A percentile compares a stretch with the other conserved stretches of the same genome.
These are phyloP conservation scores for Ceratocystis cubensis DNA, from an alignment of 2,329 filamentous ascomycete species.

Conservation along the genomic window DNA sequence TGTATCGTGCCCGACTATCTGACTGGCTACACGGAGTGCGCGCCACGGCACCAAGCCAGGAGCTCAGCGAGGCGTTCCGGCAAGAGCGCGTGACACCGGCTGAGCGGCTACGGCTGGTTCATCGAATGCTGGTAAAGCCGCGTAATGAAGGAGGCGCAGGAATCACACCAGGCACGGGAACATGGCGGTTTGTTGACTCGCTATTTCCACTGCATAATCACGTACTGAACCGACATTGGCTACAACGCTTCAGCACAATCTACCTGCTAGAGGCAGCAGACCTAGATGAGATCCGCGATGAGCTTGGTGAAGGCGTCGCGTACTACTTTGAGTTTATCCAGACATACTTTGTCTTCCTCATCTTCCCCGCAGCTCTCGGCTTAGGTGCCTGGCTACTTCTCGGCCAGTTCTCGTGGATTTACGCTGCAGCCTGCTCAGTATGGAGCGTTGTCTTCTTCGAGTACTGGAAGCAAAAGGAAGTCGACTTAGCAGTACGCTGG, in stretches of 20 bases:
- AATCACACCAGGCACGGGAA: conserved; percentile 53
- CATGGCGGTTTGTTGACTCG: conserved; percentile 60
- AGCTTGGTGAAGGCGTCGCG: conserved; percentile 72
- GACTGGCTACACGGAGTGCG: conserved; percentile 91
- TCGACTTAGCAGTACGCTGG: conserved; percentile 78
- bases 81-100: conserved; percentile 72
- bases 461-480: conserved; percentile 90
- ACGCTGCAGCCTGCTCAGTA: conserved; percentile 64
- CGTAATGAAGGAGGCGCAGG: conserved; percentile 66
- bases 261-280: conserved; percentile 53
- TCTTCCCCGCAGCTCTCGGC: conserved; percentile 71
- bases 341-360: conserved; percentile 73
- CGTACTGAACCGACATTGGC: conserved; percentile 60
- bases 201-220: conserved; percentile 73
- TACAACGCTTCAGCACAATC: conserved; percentile 62
- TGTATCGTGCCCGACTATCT: conserved; percentile 76
- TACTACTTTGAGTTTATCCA: conserved; percentile 95
- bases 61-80: conserved; percentile 55
- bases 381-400: conserved; percentile 68
- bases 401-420: conserved; percentile 70
- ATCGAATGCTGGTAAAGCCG: conserved; percentile 67
- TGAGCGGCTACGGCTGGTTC: conserved; percentile 76
- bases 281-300: conserved; percentile 61
- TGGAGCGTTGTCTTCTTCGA: conserved; percentile 87
- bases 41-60: conserved; percentile 59